phyloP scores from a whole-genome alignment of 2,329 filamentous ascomycete genomes.

The Colletotrichum salicis region DNA sequence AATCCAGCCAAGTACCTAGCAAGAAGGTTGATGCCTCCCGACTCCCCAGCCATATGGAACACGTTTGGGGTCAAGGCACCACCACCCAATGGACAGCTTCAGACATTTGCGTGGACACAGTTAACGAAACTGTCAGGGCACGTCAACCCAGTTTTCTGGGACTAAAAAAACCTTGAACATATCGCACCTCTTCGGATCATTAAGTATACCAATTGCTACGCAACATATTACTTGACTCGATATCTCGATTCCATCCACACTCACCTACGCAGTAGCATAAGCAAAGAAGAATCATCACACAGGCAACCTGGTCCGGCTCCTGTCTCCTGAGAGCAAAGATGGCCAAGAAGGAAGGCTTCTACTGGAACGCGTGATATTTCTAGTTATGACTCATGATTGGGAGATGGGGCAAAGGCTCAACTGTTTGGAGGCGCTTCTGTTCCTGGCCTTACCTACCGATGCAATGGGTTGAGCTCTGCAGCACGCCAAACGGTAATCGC shows the following conservation, averaged over 20 bases:
- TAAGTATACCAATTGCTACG: neutral
- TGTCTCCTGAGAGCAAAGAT: neutral
- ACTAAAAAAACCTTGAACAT: neutral
- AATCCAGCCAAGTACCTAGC: too few species aligned
- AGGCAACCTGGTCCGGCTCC: neutral
- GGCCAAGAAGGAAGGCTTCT: neutral
- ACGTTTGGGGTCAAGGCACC: neutral
- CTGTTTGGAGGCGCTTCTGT: neutral
- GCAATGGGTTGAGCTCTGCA: too few species aligned
- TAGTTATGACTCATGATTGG: neutral
- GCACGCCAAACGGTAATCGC: neutral
- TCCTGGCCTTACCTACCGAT: neutral
- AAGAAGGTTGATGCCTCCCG: neutral
- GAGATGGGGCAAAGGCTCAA: neutral
- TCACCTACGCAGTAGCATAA: neutral
- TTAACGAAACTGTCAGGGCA: neutral
- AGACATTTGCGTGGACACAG: neutral
- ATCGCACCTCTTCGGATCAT: neutral
- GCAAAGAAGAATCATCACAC: neutral
- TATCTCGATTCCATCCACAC: neutral
- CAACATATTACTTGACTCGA: neutral
- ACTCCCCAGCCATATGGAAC: neutral
- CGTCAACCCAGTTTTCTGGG: neutral
- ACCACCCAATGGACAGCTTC: neutral
- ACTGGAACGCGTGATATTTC: neutral